phyloP scores from a whole-genome alignment of 2,329 filamentous ascomycete genomes.

The Alternaria incomplexa region DNA sequence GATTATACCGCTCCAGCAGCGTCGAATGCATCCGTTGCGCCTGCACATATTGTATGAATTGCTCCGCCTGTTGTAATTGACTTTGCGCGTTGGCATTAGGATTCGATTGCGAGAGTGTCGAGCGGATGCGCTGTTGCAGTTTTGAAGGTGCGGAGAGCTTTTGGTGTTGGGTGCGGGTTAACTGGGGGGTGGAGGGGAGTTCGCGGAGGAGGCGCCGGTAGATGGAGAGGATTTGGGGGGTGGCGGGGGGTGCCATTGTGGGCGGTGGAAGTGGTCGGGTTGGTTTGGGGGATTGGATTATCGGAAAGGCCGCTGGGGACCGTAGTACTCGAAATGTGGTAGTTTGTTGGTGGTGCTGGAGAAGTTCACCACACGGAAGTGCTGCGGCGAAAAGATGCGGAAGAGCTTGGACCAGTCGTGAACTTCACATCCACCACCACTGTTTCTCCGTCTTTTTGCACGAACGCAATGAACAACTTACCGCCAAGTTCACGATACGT shows the following conservation, averaged over 20 bases:
- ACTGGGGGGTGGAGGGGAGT: conserved; percentile 72
- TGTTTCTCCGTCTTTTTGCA: background rate
- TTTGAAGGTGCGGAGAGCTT: conserved; percentile 65
- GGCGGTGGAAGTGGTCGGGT: background rate
- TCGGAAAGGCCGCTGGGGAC: background rate
- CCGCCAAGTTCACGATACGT: conserved; percentile 18
- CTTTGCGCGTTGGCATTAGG: background rate
- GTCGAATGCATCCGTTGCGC: conserved; percentile 85
- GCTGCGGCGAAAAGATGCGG: conserved; percentile 37
- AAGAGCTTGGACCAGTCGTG: conserved; percentile 29
- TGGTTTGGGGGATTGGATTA: background rate
- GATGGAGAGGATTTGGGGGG: conserved; percentile 70
- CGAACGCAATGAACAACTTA: conserved; percentile 17
- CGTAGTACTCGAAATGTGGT: background rate
- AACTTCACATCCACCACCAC: conserved; percentile 8
- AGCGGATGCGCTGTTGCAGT: conserved; percentile 72
- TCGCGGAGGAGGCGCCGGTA: conserved; percentile 91
- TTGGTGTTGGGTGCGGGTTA: conserved; percentile 37
- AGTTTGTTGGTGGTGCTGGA: background rate
- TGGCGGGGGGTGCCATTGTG: conserved; percentile 44
- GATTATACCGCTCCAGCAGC: conserved; percentile 90
- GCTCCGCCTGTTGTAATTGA: conserved; percentile 66
- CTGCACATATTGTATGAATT: conserved; percentile 79
- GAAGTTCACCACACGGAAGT: conserved; percentile 24
- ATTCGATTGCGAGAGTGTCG: conserved; percentile 58